Conservation (phyloP, 2,329 filamentous ascomycete genomes). For the Ascochyta lentis region DNA sequence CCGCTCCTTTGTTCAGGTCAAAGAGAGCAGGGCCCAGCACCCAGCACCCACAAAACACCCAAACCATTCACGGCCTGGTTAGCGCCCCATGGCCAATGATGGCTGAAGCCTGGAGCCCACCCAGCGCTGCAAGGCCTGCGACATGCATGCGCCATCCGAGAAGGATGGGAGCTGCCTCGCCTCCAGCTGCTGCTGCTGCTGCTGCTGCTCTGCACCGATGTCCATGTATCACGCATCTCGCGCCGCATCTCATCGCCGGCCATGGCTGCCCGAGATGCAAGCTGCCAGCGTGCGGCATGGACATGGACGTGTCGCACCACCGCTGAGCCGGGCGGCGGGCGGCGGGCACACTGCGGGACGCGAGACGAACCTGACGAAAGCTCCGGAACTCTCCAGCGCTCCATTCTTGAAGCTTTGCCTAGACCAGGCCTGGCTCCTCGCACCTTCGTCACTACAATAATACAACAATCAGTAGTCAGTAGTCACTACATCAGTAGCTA, state of each 20-base stretch:
- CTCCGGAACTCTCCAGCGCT: conserved; percentile 5
- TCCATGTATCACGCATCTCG: background rate
- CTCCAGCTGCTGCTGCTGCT: background rate
- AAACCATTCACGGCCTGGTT: conserved; percentile 7
- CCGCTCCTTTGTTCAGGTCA: conserved; percentile 10
- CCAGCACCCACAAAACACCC: background rate
- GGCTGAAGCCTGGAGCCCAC: background rate
- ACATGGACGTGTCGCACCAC: background rate
- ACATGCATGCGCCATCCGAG: conserved; percentile 13
- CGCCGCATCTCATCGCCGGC: background rate
- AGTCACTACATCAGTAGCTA: too few species aligned
- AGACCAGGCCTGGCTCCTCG: conserved; percentile 8
- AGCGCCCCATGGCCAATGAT: conserved; percentile 3
- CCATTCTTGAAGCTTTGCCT: conserved; percentile 2
- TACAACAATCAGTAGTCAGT: too few species aligned
- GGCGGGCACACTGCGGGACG: conserved; percentile 4
- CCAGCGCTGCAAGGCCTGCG: conserved; percentile 8
- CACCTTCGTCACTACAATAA: background rate
- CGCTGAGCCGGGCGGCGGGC: background rate
- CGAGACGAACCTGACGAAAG: conserved; percentile 4
- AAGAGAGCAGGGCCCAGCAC: too few species aligned
- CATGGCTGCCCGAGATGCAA: background rate
- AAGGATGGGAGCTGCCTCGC: conserved; percentile 4
- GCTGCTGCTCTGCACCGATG: conserved; percentile 2
- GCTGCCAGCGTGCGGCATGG: background rate